phyloP scores from a whole-genome alignment of 768 basidiomycete genomes.

The Pulveroboletus sp. region DNA sequence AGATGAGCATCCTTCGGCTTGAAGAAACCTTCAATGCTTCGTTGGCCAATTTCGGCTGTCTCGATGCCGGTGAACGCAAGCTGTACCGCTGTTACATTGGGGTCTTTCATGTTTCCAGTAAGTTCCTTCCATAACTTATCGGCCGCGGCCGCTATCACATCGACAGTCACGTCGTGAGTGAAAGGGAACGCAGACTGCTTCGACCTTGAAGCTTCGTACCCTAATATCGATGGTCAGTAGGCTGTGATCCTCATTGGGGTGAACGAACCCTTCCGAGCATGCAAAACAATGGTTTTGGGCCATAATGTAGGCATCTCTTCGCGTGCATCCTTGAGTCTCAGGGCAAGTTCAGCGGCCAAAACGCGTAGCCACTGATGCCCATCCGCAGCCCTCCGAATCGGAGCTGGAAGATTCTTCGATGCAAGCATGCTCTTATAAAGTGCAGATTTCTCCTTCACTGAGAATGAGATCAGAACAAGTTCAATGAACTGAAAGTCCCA shows the following conservation, averaged over 20 bases:
- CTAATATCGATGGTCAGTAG: slow-evolving; percentile 36
- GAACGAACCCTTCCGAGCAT: slow-evolving; percentile 61
- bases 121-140: slow-evolving; percentile 86
- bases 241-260: background rate
- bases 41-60: slow-evolving; percentile 71
- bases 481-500: slow-evolving; percentile 2
- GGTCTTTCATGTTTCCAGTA: slow-evolving; percentile 48
- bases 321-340: slow-evolving; percentile 80
- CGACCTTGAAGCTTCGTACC: slow-evolving; percentile 63
- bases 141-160: slow-evolving; percentile 69
- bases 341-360: slow-evolving; percentile 83
- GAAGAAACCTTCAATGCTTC: slow-evolving; percentile 86
- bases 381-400: slow-evolving; percentile 67
- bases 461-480: background rate
- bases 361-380: slow-evolving; percentile 91
- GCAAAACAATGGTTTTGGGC: slow-evolving; percentile 89
- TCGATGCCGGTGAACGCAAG: slow-evolving; percentile 80
- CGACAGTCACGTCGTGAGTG: slow-evolving; percentile 65
- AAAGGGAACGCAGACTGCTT: slow-evolving; percentile 90
- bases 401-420: slow-evolving; percentile 86
- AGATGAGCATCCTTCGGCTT: slow-evolving; percentile 30
- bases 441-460: slow-evolving; percentile 81
- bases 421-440: slow-evolving; percentile 92
- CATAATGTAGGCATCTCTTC: slow-evolving; percentile 69
- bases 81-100: slow-evolving; percentile 70